Base-by-base conservation (phyloP, 2,329 filamentous ascomycete species). In the Hymenoscyphus occultus region DNA sequence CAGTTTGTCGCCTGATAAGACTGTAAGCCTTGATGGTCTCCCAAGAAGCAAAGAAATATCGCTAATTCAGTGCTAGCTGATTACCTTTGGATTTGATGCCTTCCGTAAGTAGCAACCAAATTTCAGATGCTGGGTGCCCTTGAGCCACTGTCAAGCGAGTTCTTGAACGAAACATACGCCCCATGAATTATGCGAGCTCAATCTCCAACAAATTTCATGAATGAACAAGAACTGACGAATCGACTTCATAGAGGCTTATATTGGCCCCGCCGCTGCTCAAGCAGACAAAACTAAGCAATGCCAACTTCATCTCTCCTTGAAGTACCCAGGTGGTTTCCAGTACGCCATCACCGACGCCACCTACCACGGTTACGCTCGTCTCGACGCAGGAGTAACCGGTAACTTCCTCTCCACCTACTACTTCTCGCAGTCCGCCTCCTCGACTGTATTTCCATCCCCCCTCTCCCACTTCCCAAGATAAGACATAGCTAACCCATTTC, bases 241-340 rank as follows among this genome's bases (percentile, higher is more conserved):
- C 14, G 45, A 3, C 6, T 51, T 51, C 19, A 22, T 22, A 59
- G 57, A 70, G 39, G 65, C 65, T n/a, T 70, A 68, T 39, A 70
- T 70, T 56, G 69, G 67, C 35, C 69, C 69, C n/a, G 56, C 5
- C 10, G 65, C 67, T 13, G 42, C 56, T 14, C 65, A 65, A 40
- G 63, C 69, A 39, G 69, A 70, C 48, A 68, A 69, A 56, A 67
- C 67, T 32, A 69, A 69, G 62, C 61, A 66, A 32, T 70, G 69
- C 64, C 69, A 70, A 63, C 61, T 70, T 45, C 69, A 70, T 56
- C 42, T 70, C 40, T 63, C 42, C 42, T 65, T 70, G 22, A 62
- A 69, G 40, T 70, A 70, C 42, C 69, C 69, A 56, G 65, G 69
- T 42, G 67, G 69, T 13, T 70, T 70, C 65, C 65, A 68, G 60